phyloP scores from a whole-genome alignment of 331 rosid genomes.

The Ulmus americana region DNA sequence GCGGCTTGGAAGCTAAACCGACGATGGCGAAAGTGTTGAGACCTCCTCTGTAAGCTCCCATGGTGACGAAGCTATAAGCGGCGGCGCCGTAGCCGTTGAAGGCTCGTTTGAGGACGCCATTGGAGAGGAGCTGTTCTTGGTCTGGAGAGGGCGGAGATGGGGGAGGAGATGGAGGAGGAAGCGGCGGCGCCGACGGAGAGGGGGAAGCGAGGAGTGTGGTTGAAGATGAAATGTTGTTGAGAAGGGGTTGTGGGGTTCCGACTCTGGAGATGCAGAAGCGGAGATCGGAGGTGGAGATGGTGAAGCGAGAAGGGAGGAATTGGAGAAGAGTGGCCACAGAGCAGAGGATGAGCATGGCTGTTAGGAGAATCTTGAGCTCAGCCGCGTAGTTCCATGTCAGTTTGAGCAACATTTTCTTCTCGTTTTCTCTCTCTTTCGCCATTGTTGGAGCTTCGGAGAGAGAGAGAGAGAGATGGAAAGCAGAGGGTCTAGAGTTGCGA shows the following conservation, averaged over 20 bases:
- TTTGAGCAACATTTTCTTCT: slow-evolving; percentile 41
- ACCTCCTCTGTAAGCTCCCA: slow-evolving; percentile 89
- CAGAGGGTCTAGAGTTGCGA: not conserved
- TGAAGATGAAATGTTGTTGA: not conserved
- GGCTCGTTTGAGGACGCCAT: slow-evolving; percentile 51
- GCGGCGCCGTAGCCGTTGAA: slow-evolving; percentile 70
- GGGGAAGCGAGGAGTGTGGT: not conserved
- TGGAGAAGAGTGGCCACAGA: slow-evolving; percentile 68
- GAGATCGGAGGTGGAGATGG: slow-evolving; percentile 76
- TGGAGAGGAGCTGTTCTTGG: slow-evolving; percentile 22
- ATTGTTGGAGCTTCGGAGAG: slow-evolving; percentile 13
- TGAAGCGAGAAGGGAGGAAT: slow-evolving; percentile 77
- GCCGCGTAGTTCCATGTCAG: slow-evolving; percentile 47
- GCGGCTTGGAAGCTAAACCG: slow-evolving; percentile 80
- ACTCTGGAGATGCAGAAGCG: slow-evolving; percentile 58
- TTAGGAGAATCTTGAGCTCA: slow-evolving; percentile 63
- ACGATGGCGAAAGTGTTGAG: slow-evolving; percentile 63
- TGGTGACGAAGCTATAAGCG: slow-evolving; percentile 69
- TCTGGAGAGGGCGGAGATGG: slow-evolving; percentile 8
- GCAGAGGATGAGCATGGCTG: slow-evolving; percentile 60
- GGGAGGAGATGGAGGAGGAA: not conserved
- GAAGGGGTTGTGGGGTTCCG: not conserved
- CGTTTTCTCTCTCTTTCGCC: slow-evolving; percentile 33
- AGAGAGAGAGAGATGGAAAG: not conserved
- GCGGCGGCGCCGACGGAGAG: not conserved